Base-by-base conservation (phyloP, 345 rosid species). In the Dimocarpus longan region DNA sequence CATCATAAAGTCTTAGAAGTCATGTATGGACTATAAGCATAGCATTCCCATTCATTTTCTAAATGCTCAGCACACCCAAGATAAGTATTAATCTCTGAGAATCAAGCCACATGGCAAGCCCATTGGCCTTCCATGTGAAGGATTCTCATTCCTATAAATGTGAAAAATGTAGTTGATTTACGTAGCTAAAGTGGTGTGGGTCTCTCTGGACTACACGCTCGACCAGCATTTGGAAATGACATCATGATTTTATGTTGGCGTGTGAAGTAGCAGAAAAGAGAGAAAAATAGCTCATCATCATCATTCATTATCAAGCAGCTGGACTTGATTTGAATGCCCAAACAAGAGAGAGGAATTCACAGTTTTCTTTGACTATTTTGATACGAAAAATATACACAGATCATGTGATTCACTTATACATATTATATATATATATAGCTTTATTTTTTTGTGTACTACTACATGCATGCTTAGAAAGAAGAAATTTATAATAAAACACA, bases 161-260 rank as follows among this genome's bases (percentile, higher is more conserved):
- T 18, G 62, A 18, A 56, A 15, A 7, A 6, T 1, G 37, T 2
- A 1, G 37, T 32, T 32, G 37, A 32, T 32, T 32, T 32, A 54
- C 0, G 6, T 54, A 18, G 10, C 1, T 54, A 46, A 9, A 48
- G 8, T 16, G 40, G 19, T 48, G 24, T 28, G 60, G 70, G 78
- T 42, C 77, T 66, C 54, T 74, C 28, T 19, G 12, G 12, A 74
- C 19, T 37, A 18, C 77, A 65, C 54, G 78, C 71, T 28, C 0
- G n/a, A 32, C 44, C 62, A 75, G 37, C 78, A 75, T 32, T 18
- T 48, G 64, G 59, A 65, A 19, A 19, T 18, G 62, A 8, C 22
- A 75, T 75, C 78, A 75, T 75, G 50, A 22, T 4, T 66, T 65
- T 4, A 8, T 64, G 63, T 54, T n/a, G 52, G 50, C 11, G 13